Conservation (phyloP, 306 rosid genomes). For the Comarum palustre region DNA sequence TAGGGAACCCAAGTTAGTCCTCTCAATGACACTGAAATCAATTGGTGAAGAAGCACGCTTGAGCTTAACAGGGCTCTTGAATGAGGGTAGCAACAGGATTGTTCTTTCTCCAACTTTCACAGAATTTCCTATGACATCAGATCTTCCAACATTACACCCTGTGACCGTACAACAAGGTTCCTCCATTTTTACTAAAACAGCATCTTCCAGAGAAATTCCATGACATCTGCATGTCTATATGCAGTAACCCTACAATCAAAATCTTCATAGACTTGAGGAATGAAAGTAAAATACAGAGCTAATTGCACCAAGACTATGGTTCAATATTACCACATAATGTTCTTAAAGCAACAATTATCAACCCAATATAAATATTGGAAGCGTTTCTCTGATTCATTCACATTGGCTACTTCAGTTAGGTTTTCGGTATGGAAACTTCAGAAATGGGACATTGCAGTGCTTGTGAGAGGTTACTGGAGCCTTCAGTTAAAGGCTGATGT, state of each 20-base stretch:
- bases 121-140: slow-evolving; percentile 47
- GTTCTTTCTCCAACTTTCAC: slow-evolving; percentile 60
- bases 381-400: background rate
- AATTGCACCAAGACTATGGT: background rate
- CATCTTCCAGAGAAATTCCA: slow-evolving; percentile 50
- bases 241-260: slow-evolving; percentile 28
- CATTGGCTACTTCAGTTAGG: background rate
- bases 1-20: slow-evolving; percentile 60
- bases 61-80: slow-evolving; percentile 40
- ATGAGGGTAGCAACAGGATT: slow-evolving; percentile 57
- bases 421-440: background rate
- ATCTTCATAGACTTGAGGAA: slow-evolving; percentile 8
- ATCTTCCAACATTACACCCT: slow-evolving; percentile 45
- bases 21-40: slow-evolving; percentile 46
- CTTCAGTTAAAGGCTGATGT: background rate
- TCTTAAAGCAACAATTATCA: slow-evolving; percentile 7
- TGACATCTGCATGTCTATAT: slow-evolving; percentile 77
- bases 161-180: slow-evolving; percentile 52
- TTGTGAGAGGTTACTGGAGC: background rate
- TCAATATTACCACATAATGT: background rate
- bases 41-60: slow-evolving; percentile 44
- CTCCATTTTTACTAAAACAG: slow-evolving; percentile 25
- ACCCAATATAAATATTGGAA: background rate
- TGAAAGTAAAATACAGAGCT: background rate
- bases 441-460: background rate